phyloP scores from a whole-genome alignment of 225 moss, liverwort and hornwort species.

The Physcomitrellopsis africana region DNA sequence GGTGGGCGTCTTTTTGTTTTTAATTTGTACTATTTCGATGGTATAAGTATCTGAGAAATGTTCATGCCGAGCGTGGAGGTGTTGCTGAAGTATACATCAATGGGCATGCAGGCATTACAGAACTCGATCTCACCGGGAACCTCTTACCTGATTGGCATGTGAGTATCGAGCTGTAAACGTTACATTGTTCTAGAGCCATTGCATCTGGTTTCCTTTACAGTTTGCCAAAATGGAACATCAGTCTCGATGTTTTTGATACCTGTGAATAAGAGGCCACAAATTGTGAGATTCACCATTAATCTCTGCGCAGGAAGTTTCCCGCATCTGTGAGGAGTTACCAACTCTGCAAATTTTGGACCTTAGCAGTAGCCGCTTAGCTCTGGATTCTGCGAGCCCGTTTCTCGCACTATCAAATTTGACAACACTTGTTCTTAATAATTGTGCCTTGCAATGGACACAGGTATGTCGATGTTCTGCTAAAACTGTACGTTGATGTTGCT shows the following conservation, averaged over 20 bases:
- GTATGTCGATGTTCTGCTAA: constrained; percentile 37
- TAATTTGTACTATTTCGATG: not conserved
- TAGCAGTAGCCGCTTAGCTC: constrained; percentile 73
- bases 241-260: not conserved
- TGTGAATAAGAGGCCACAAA: constrained; percentile 10
- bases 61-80: constrained; percentile 7
- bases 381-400: constrained; percentile 32
- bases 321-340: constrained; percentile 81
- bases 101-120: constrained; percentile 66
- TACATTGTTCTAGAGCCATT: not conserved
- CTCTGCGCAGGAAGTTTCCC: constrained; percentile 76
- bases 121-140: constrained; percentile 86
- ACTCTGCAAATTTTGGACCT: constrained; percentile 70
- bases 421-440: constrained; percentile 81
- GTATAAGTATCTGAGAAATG: not conserved
- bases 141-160: constrained; percentile 91
- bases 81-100: constrained; percentile 19
- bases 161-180: constrained; percentile 40
- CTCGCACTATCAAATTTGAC: constrained; percentile 60
- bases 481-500: constrained; percentile 7
- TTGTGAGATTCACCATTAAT: constrained; percentile 9
- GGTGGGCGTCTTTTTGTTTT: not conserved
- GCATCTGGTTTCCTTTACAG: not conserved
- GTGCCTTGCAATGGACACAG: constrained; percentile 81
- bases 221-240: not conserved